These are phyloP conservation scores for Saksenaea vasiformis DNA, from an alignment of 371 early-diverging fungal genomes.

Conservation along the genomic window DNA sequence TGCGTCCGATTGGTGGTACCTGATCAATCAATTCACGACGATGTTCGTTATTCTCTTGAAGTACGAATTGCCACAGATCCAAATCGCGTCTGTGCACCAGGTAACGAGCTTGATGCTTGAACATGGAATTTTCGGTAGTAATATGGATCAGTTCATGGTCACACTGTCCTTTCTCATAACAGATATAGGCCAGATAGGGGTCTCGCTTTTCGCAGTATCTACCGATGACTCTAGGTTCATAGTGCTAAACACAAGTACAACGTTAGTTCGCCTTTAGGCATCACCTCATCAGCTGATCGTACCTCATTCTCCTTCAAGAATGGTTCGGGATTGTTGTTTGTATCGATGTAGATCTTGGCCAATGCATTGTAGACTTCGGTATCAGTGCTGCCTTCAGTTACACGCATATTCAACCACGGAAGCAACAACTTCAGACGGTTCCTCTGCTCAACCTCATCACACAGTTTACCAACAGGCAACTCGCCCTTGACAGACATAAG, in stretches of 20 bases:
- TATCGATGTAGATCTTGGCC: conserved; percentile 98
- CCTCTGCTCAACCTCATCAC: conserved; percentile 91
- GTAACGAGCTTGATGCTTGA: conserved; percentile 98
- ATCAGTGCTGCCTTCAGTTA: conserved; percentile 86
- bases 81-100: conserved; percentile 88
- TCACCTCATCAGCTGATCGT: not conserved
- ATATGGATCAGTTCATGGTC: conserved; percentile 91
- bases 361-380: conserved; percentile 93
- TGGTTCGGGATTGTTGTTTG: conserved; percentile 95
- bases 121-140: conserved; percentile 97
- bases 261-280: not conserved
- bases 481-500: conserved; percentile 75
- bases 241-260: conserved; percentile 47
- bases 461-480: conserved; percentile 87
- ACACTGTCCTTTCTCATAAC: conserved; percentile 94
- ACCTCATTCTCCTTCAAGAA: conserved; percentile 92
- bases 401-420: conserved; percentile 89
- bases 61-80: conserved; percentile 83
- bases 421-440: conserved; percentile 93
- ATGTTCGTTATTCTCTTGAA: conserved; percentile 79
- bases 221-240: conserved; percentile 90
- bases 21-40: conserved; percentile 94
- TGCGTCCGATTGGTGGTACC: conserved; percentile 27
- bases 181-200: conserved; percentile 93
- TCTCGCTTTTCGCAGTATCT: conserved; percentile 98